A percentile compares a stretch with the other conserved stretches of the same genome.
Evolutionary conservation across 495 filamentous ascomycete species (phyloP).

Genomic region (Podospora bellae-mahoneyi): DNA sequence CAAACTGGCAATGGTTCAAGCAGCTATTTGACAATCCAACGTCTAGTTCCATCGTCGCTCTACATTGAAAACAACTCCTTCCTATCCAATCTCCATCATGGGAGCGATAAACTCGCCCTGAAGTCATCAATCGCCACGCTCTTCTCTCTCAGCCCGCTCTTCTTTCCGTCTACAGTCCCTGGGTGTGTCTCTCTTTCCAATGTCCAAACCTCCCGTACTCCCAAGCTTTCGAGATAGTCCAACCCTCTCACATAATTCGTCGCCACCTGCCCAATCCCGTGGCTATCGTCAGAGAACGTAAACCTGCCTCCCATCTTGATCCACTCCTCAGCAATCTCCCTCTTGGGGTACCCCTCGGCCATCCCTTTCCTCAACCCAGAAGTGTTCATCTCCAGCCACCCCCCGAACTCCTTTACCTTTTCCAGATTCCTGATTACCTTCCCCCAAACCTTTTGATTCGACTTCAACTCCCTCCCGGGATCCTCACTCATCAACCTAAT

Average conservation of each 20-base stretch:
- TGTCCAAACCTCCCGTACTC: conserved; percentile 48
- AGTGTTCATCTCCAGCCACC: conserved; percentile 84
- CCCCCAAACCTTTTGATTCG: conserved; percentile 62
- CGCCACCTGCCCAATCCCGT: conserved; percentile 75
- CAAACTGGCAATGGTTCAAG: background rate
- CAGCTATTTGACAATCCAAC: background rate
- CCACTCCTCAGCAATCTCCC: conserved; percentile 66
- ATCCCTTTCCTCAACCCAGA: conserved; percentile 84
- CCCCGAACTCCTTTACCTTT: conserved; percentile 66
- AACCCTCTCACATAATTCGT: conserved; percentile 50
- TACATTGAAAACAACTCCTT: background rate
- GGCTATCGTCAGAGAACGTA: conserved; percentile 88
- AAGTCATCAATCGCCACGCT: conserved; percentile 34
- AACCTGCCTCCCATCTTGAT: conserved; percentile 67
- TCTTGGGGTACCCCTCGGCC: conserved; percentile 81
- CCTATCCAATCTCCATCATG: background rate
- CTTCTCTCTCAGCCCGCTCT: conserved; percentile 34
- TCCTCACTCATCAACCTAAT: conserved; percentile 74
- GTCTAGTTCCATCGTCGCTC: background rate
- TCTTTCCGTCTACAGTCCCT: conserved; percentile 16
- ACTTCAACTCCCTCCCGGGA: conserved; percentile 54
- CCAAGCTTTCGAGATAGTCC: conserved; percentile 53
- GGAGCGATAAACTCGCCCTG: conserved; percentile 28
- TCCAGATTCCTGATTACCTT: conserved; percentile 69
- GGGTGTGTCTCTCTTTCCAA: conserved; percentile 34